A percentile compares a stretch with the other conserved stretches of the same genome.
phyloP scores from a whole-genome alignment of 106 monocot species.

The Allium fistulosum region DNA sequence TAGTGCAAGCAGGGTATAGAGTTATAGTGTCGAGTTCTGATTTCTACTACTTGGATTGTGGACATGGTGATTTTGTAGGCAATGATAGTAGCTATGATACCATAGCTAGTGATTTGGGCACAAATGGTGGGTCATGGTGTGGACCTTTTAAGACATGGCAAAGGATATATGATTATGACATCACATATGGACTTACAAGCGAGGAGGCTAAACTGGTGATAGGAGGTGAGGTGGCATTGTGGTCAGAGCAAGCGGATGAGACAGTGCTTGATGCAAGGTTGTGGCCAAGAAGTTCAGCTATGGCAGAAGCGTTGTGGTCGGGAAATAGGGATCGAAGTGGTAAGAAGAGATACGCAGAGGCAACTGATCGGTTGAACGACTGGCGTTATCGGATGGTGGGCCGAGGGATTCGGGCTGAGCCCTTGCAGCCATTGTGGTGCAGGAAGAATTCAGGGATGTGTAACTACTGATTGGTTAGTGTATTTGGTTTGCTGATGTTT shows the following conservation, averaged over 20 bases:
- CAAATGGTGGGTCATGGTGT: conserved; percentile 78
- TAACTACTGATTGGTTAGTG: conserved; percentile 11
- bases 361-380: conserved; percentile 71
- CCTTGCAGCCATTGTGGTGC: conserved; percentile 93
- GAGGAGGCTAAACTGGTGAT: conserved; percentile 61
- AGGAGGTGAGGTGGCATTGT: conserved; percentile 96
- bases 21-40: conserved; percentile 78
- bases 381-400: conserved; percentile 80
- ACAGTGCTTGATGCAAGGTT: conserved; percentile 59
- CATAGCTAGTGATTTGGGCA: conserved; percentile 34
- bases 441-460: conserved; percentile 58
- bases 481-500: too few relatives aligned
- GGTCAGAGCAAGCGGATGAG: conserved; percentile 82
- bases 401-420: conserved; percentile 69
- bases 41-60: conserved; percentile 95
- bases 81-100: conserved; percentile 77
- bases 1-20: conserved; percentile 59
- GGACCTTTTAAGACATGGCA: conserved; percentile 92
- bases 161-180: conserved; percentile 83
- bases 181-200: conserved; percentile 55
- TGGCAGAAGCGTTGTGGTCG: conserved; percentile 84
- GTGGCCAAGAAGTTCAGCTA: conserved; percentile 81
- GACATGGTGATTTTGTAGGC: conserved; percentile 82
- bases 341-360: conserved; percentile 65
- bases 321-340: conserved; percentile 58